Base-by-base conservation (phyloP, 352 stramenopile species). In the Pythium rhizo-oryzae region DNA sequence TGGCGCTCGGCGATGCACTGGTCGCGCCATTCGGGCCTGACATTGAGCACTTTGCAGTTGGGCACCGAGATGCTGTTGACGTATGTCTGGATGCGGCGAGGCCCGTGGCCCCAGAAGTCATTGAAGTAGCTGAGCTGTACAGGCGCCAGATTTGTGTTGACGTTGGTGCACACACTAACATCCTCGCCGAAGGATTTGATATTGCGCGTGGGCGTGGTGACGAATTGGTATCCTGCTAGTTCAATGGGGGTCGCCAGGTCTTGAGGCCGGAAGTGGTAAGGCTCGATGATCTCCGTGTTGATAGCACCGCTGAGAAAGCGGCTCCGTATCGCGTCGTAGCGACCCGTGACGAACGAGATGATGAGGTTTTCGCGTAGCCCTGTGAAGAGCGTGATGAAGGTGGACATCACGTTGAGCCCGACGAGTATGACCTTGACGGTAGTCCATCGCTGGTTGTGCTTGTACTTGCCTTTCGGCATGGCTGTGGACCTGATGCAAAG, bases 51-150 rank as follows among this genome's bases (percentile, higher is more conserved):
- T 0, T 77, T 50, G 62, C 75, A 81, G 13, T 65, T 58, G 0
- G 71, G 75, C 0, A 71, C 68, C 16, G 75, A 81, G 25, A 81
- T 79, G 61, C 71, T 79, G 61, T 72, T 69, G 5, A 67, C 30
- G 50, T 65, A 70, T 12, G 71, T 65, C 44, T 77, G 65, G 16
- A 68, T 53, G 18, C 71, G 71, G 0, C 74, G 60, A 4, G 62
- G 16, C 2, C 64, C 61, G 16, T 72, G 70, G 6, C 74, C 71
- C 71, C 67, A 78, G 43, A 69, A 76, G 50, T 81, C 74, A 44
- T 78, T 43, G 37, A 64, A 81, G 11, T 62, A 16, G 51, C 70
- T 64, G 28, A 49, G 66, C 33, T 70, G 59, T 19, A 62, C 55
- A 18, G 70, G 69, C 12, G 67, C 64, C 28, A 66, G 70, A 23